A percentile compares a stretch with the other conserved stretches of the same genome.
Evolutionary conservation across 2,329 filamentous ascomycete species (phyloP).

Genomic region (Pseudophaeomoniella oleicola): DNA sequence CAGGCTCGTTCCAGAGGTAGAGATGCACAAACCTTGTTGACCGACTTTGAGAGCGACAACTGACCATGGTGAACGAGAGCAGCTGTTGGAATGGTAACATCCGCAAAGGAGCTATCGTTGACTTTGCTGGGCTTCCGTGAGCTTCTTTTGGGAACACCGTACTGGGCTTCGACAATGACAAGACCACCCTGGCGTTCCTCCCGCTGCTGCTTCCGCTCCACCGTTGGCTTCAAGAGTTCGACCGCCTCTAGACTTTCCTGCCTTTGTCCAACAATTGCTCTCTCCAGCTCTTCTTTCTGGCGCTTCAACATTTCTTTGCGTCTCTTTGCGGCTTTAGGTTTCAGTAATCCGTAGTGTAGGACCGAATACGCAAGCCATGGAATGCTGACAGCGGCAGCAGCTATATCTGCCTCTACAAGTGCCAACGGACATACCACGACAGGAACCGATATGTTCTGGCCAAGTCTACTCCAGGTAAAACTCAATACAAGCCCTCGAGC

Average conservation of each 20-base stretch:
- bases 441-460: constrained; percentile 24
- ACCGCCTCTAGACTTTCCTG: constrained; percentile 24
- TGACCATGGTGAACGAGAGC: constrained; percentile 27
- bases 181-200: constrained; percentile 21
- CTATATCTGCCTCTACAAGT: constrained; percentile 18
- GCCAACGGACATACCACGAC: constrained; percentile 21
- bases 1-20: neutral
- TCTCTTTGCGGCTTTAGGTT: constrained; percentile 21
- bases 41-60: constrained; percentile 20
- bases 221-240: constrained; percentile 24
- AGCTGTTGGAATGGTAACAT: constrained; percentile 29
- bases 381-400: constrained; percentile 19
- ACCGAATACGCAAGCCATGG: constrained; percentile 25
- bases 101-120: constrained; percentile 14
- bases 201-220: constrained; percentile 20
- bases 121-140: constrained; percentile 9
- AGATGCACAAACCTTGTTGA: constrained; percentile 18
- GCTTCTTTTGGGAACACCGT: constrained; percentile 19
- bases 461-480: constrained; percentile 24
- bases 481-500: constrained; percentile 21
- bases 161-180: constrained; percentile 24
- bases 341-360: constrained; percentile 25
- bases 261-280: constrained; percentile 19
- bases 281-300: constrained; percentile 22
- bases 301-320: constrained; percentile 19